These are phyloP conservation scores for Chenopodium quinoa DNA, from an alignment of 148 eudicot species.

Conservation along the genomic window DNA sequence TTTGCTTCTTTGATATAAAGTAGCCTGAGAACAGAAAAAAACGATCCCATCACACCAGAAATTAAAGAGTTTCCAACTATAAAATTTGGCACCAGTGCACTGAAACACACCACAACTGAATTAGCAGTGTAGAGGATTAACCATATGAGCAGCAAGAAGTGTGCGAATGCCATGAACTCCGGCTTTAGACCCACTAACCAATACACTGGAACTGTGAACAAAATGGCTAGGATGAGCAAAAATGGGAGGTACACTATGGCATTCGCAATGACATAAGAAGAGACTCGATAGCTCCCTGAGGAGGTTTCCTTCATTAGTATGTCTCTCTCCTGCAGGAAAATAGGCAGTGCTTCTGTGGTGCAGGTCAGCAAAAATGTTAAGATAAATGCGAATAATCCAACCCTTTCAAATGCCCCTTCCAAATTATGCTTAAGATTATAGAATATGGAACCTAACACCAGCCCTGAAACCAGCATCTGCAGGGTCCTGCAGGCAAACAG, in stretches of 20 bases:
- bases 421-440: slow-evolving; percentile 60
- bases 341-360: slow-evolving; percentile 88
- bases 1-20: slow-evolving; percentile 77
- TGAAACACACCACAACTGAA: slow-evolving; percentile 89
- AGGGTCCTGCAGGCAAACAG: slow-evolving; percentile 73
- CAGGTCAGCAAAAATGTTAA: slow-evolving; percentile 76
- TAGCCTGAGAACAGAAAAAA: slow-evolving; percentile 93
- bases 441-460: slow-evolving; percentile 82
- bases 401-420: slow-evolving; percentile 73
- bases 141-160: slow-evolving; percentile 82
- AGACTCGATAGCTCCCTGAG: slow-evolving; percentile 82
- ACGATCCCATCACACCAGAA: slow-evolving; percentile 89
- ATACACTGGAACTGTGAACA: slow-evolving; percentile 74
- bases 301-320: slow-evolving; percentile 92
- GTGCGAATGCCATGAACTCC: slow-evolving; percentile 55
- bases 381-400: slow-evolving; percentile 90
- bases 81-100: slow-evolving; percentile 90
- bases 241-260: slow-evolving; percentile 88
- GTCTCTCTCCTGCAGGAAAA: slow-evolving; percentile 91
- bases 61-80: slow-evolving; percentile 92
- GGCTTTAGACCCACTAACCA: slow-evolving; percentile 78
- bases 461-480: slow-evolving; percentile 79
- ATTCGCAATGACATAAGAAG: slow-evolving; percentile 90
- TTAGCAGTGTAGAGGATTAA: slow-evolving; percentile 92
- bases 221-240: slow-evolving; percentile 56